Conservation (phyloP, 129 eudicot genomes). For the Escallonia herrerae region DNA sequence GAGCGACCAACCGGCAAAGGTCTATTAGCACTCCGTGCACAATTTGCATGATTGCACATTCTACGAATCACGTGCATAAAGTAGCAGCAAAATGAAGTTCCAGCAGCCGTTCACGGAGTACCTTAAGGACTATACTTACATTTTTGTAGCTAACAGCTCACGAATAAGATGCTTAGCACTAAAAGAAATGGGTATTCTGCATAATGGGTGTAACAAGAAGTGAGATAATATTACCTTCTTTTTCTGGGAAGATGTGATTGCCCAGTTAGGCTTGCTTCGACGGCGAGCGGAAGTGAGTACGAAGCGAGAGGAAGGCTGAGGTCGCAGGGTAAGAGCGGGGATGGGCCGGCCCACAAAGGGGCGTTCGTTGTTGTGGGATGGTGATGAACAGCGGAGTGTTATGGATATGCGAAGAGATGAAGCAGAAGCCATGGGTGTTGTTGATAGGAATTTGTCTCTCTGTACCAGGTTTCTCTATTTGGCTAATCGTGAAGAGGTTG, state of each 20-base stretch:
- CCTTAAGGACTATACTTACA: too few species aligned
- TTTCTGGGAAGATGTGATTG: slow-evolving; percentile 30
- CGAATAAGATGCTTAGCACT: neutral
- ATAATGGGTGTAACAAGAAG: too few species aligned
- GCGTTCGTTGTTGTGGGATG: slow-evolving; percentile 19
- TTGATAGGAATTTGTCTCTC: too few species aligned
- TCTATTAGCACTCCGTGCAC: too few species aligned
- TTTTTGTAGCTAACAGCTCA: too few species aligned
- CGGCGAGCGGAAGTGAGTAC: slow-evolving; percentile 55
- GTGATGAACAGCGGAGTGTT: slow-evolving; percentile 15
- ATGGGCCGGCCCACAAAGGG: slow-evolving; percentile 8
- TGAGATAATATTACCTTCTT: slow-evolving; percentile 26
- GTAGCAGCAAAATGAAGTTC: neutral
- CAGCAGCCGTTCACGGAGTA: neutral
- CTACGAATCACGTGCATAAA: neutral
- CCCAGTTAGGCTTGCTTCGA: slow-evolving; percentile 21
- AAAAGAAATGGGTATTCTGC: neutral
- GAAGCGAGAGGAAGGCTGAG: slow-evolving; percentile 27
- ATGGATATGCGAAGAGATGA: slow-evolving; percentile 30
- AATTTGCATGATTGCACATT: neutral
- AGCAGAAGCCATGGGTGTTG: slow-evolving; percentile 34
- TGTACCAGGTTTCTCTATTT: too few species aligned
- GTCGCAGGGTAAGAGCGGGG: slow-evolving; percentile 18
- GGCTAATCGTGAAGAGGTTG: too few species aligned
- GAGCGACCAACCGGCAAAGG: too few species aligned